Evolutionary conservation across 2,329 filamentous ascomycete species (phyloP), one percentile per base, ranked within the genome.

Genomic region (Fusarium denticulatum): DNA sequence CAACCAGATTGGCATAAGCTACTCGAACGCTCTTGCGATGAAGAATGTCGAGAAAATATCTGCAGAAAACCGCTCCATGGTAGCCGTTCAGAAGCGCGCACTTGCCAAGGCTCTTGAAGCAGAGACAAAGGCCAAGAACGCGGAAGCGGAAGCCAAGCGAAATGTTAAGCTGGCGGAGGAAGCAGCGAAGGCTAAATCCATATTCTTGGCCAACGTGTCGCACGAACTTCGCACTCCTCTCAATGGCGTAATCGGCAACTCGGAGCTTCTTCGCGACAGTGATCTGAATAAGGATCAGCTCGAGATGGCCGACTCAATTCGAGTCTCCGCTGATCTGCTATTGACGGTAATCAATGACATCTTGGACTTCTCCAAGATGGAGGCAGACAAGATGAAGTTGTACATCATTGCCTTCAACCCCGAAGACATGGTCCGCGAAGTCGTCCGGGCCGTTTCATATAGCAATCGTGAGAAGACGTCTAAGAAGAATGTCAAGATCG

Each of bases 261-360:
- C 92, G 16, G 94, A 97, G 80, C 88, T 97, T 22, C 83, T 97
- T 13, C 87, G 93, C 53, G 94, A 96, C 78, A 95, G 93, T 76
- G 85, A 88, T 28, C 85, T 97, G 60, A 91, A 93, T 73, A 88
- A 87, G 66, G 94, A 97, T 71, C 94, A 97, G 81, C 87, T 91
- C 37, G 94, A 97, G 74, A 96, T 95, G 86, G 93, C 94, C 8
- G 94, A 97, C 79, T 96, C 94, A 22, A 96, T 97, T 61, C 90
- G 94, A 56, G 88, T 95, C 37, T 97, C 94, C 55, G 94, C 94
- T 0, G 95, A 98, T 79, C 90, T 96, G 22, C 84, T 98, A 20
- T 86, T 98, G 32, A 96, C 95, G 0, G 94, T 98, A 53, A 98
- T 98, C 83, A 98, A 98, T 79, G 96, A 98, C 79, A 97, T 98